Evolutionary conservation across 2,329 filamentous ascomycete genomes (phyloP), one percentile per base, ranked within the genome.

Genomic region (Aureobasidium lini): DNA sequence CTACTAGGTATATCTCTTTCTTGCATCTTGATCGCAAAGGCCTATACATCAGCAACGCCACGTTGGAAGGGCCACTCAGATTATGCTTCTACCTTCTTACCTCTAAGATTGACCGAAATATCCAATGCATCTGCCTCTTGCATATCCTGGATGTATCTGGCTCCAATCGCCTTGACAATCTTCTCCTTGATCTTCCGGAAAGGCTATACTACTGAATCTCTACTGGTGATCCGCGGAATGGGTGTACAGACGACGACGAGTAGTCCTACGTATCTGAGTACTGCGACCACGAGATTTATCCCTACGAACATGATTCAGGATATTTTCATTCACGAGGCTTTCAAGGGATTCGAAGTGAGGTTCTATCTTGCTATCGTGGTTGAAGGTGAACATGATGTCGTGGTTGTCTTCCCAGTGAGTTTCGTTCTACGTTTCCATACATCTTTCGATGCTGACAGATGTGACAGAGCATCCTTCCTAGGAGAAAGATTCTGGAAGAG

Each of bases 321-420:
- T 71, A 87, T 99, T 60, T 84, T 96, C 57, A 89, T 99, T 53
- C 91, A 96, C 71, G 94, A 99, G 77, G 94, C 92, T 3, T 97
- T 97, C 73, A 84, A 84, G 60, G 92, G 92, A 0, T 95, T 96
- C 68, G 90, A 92, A 74, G 91, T 97, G 37, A 79, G 87, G 42
- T 95, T 93, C 69, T 96, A 96, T 69, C 77, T 99, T 8, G 84
- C 90, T 4, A 89, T 97, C 32, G 87, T 97, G 57, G 90, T 97
- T 16, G 88, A 95, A 66, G 91, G 86, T 2, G 93, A 97, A 74
- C 83, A 87, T 57, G 87, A 94, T 64, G 82, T 95, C 4, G 89
- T 97, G 0, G 93, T 99, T n/a, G 91, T 97, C 3, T 99, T 99
- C 71, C 93, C 93, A 2, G 82, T 84, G 70, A 66, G 79, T 74